Base-by-base conservation (phyloP, 495 filamentous ascomycete species). In the Immersiella caudata region DNA sequence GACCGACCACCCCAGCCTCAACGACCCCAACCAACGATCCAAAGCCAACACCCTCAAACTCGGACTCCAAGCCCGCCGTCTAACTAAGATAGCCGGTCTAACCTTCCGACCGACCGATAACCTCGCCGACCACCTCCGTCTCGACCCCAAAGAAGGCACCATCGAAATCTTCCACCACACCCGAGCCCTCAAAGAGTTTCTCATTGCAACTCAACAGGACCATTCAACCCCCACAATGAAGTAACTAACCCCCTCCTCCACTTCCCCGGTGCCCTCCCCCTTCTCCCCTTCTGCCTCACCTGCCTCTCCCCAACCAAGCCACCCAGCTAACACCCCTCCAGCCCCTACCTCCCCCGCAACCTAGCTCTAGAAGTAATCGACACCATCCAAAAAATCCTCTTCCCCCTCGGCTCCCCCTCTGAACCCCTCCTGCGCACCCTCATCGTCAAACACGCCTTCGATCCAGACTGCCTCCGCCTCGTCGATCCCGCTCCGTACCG, bases 101-200 rank as follows among this genome's bases (percentile, higher is more conserved):
- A 16, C 14, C 52, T 55, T 55, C n/a, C 20, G 52, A 6, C 11
- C 20, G 2, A 55, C 20, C 11, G 52, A 55, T 12, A 55, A 55
- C 24, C 52, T 55, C 20, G 52, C 52, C 20, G 52, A 55, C 24
- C 52, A 55, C n/a, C 52, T 55, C 8, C 52, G 52, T n/a, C 20
- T 55, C 3, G 52, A 55, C 21, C 16, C 49, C 16, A 52, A 18
- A 52, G 49, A 52, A 52, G 49, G 49, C 16, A n/a, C 16, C 21
- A 12, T 52, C 49, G 49, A 52, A 52, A 52, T 52, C 49, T 52
- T 52, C 21, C 49, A 52, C 21, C 49, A 52, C 21, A 52, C 49
- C 49, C 16, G 49, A 3, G 49, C 49, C 49, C 49, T 52, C 49
- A 14, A 52, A 12, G 49, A 52, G 16, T 52, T 52, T 14, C 49